Conservation (phyloP, 768 basidiomycete genomes). For the Mycena floridula region DNA sequence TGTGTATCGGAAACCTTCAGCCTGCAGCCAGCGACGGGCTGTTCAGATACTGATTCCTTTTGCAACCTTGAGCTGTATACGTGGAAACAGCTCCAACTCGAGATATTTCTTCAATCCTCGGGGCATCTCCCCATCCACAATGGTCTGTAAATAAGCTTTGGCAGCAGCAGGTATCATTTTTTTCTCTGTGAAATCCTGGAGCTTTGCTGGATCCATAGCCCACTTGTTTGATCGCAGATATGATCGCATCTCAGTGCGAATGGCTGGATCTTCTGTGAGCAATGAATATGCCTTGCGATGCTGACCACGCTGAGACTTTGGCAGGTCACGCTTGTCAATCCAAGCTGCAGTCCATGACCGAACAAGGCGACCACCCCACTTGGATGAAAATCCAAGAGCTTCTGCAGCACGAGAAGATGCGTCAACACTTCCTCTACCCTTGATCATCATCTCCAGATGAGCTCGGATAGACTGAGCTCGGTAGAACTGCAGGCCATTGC, state of each 20-base stretch:
- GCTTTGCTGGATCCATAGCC: constrained; percentile 19
- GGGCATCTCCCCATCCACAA: constrained; percentile 19
- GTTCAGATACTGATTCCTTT: constrained; percentile 18
- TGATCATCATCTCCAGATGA: constrained; percentile 11
- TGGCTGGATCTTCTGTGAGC: constrained; percentile 10
- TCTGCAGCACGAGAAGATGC: constrained; percentile 18
- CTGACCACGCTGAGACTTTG: constrained; percentile 8
- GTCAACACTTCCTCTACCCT: constrained; percentile 9
- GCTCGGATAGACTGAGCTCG: constrained; percentile 16
- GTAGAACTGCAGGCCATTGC: constrained; percentile 16
- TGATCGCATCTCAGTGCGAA: constrained; percentile 8
- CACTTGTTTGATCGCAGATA: constrained; percentile 21
- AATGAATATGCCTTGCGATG: constrained; percentile 12
- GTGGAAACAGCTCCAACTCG: constrained; percentile 17
- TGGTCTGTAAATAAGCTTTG: constrained; percentile 11
- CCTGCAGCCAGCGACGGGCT: constrained; percentile 15
- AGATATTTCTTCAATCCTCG: constrained; percentile 18
- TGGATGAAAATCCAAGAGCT: constrained; percentile 12
- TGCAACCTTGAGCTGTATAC: constrained; percentile 11
- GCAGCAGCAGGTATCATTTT: constrained; percentile 12
- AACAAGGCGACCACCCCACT: constrained; percentile 10
- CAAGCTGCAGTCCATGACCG: constrained; percentile 8
- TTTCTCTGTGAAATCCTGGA: constrained; percentile 10
- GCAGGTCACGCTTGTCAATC: constrained; percentile 9
- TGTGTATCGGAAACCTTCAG: constrained; percentile 17